Evolutionary conservation across 1,139 yeast genomes (phyloP), one percentile per base, ranked within the genome.

Genomic region (Diutina pseudorugosa): DNA sequence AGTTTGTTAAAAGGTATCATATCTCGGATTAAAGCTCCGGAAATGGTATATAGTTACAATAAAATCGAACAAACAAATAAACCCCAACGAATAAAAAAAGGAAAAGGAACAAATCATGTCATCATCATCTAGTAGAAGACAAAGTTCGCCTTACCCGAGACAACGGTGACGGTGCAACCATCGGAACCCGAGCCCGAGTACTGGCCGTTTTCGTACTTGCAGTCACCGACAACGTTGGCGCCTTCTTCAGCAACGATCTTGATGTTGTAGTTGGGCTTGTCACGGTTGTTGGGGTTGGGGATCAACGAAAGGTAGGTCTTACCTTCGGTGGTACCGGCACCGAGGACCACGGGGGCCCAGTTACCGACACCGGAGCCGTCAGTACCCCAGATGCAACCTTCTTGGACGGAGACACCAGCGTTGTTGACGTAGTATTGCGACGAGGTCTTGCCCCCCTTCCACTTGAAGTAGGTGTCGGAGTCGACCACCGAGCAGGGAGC

Each of bases 311-410:
- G 75, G 80, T 89, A 93, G 56, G 96, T 77, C 59, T 79, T 73
- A 61, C 96, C 96, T 60, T 72, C 71, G 58, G 86, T 76, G 72
- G 77, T 76, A 65, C 98, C 98, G 55, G 98, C 88, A 68, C 98
- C 98, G 61, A 93, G 79, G 71, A 85, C 88, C 61, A 93, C 78
- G 62, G 98, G 98, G 59, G 98, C 95, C 96, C 96, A 93, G 86
- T 93, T 93, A 73, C 98, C 98, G 60, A 85, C 73, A 63, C 86
- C 90, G 52, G 89, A 76, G 58, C 90, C 88, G 12, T 77, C 64
- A 49, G 80, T 67, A 67, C 97, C 96, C 98, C 98, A 93, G 62
- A 85, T 69, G 77, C 98, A 93, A 61, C 97, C 98, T 57, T 88
- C 90, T 67, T 82, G 82, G 66, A 79, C 82, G 57, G 85, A 77